These are phyloP conservation scores for Penicillium daleae DNA, from an alignment of 495 filamentous ascomycete genomes.

Conservation along the genomic window DNA sequence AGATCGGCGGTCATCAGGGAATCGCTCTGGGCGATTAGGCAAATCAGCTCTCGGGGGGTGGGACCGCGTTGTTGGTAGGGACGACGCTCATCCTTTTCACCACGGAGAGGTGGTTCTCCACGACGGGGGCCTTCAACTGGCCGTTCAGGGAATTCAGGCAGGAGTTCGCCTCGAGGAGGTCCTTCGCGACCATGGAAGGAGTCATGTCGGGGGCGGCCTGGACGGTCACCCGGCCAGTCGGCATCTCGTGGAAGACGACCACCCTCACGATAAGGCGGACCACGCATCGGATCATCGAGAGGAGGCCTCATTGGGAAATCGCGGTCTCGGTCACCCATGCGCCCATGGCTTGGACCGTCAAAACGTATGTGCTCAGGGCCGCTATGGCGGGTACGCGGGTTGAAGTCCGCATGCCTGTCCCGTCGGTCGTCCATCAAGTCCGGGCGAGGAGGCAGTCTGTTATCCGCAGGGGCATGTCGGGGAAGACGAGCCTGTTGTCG, in stretches of 20 bases:
- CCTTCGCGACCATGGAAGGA: constrained; percentile 36
- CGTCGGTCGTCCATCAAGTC: constrained; percentile 45
- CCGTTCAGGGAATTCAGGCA: constrained; percentile 42
- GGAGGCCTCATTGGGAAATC: constrained; percentile 39
- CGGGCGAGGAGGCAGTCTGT: constrained; percentile 42
- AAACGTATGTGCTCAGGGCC: constrained; percentile 44
- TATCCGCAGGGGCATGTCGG: constrained; percentile 31
- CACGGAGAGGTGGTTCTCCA: constrained; percentile 33
- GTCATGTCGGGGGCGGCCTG: constrained; percentile 40
- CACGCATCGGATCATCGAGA: constrained; percentile 48
- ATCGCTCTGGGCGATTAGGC: constrained; percentile 44
- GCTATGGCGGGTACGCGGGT: constrained; percentile 41
- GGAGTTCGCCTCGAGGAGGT: constrained; percentile 41
- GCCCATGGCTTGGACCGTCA: constrained; percentile 39
- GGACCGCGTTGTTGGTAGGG: constrained; percentile 29
- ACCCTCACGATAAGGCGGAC: constrained; percentile 41
- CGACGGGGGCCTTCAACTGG: constrained; percentile 37
- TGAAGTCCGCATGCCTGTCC: constrained; percentile 43
- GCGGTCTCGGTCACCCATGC: constrained; percentile 38
- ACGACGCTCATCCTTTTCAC: constrained; percentile 45
- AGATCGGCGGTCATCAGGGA: constrained; percentile 42
- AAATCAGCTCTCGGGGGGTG: constrained; percentile 40
- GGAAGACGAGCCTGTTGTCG: constrained; percentile 41
- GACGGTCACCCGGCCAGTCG: constrained; percentile 43
- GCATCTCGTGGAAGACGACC: constrained; percentile 35